These are phyloP conservation scores for Microglena sp. DNA, from an alignment of 139 green algal species.

Conservation along the genomic window DNA sequence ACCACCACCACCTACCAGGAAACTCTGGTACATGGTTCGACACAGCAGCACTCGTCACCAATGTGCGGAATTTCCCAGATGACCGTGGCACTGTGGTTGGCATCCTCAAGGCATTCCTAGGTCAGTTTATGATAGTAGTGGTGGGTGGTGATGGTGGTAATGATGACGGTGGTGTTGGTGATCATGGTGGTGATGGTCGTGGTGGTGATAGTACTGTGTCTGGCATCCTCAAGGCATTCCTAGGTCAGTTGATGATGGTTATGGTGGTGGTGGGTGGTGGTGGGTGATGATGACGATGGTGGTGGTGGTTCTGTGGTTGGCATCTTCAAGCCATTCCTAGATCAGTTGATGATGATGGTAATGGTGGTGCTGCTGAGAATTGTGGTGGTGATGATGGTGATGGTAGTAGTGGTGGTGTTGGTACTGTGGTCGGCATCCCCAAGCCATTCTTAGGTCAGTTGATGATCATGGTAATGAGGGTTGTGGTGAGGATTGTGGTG, in stretches of 20 bases:
- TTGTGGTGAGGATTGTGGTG: no score
- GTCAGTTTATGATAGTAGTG: no score
- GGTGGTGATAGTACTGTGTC: slow-evolving; percentile 56
- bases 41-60: slow-evolving; percentile 57
- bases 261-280: not conserved
- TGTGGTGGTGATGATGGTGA: no score
- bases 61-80: slow-evolving; percentile 70
- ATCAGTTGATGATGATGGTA: not conserved
- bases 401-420: no score
- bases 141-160: not conserved
- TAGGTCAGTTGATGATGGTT: no score
- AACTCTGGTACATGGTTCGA: slow-evolving; percentile 63
- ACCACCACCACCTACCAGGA: no score
- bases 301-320: slow-evolving; percentile 47
- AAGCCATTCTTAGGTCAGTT: slow-evolving; percentile 44
- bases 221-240: slow-evolving; percentile 59
- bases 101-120: slow-evolving; percentile 52
- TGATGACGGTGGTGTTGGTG: no score
- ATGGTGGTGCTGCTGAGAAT: no score
- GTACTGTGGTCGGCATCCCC: slow-evolving; percentile 65
- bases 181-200: not conserved
- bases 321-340: slow-evolving; percentile 52
- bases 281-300: no score
- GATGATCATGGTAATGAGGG: no score
- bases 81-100: slow-evolving; percentile 65